Conservation (phyloP, 768 basidiomycete genomes). For the Trametes cingulata region DNA sequence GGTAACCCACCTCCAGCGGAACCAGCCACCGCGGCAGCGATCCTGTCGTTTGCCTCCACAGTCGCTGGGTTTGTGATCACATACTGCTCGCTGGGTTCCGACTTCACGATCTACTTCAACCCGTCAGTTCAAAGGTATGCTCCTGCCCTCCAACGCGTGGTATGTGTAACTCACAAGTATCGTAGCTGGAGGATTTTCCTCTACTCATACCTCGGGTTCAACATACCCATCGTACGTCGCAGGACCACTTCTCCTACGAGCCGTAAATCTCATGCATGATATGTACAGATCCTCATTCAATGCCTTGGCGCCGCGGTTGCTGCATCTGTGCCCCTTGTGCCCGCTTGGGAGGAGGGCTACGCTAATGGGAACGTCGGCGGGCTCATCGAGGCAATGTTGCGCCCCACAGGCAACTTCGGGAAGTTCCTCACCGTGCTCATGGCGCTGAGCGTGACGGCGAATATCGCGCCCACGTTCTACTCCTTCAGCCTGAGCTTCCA, state of each 20-base stretch:
- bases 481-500: conserved; percentile 76
- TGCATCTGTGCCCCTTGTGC: conserved; percentile 53
- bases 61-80: conserved; percentile 75
- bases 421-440: conserved; percentile 73
- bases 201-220: conserved; percentile 66
- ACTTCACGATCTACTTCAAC: conserved; percentile 73
- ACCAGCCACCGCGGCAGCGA: conserved; percentile 53
- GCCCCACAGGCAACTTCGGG: conserved; percentile 63
- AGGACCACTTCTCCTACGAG: conserved; percentile 33
- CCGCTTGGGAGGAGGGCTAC: conserved; percentile 58
- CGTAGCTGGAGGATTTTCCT: conserved; percentile 59
- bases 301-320: conserved; percentile 72
- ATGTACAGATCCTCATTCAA: conserved; percentile 41
- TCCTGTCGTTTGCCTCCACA: conserved; percentile 69
- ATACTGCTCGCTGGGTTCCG: conserved; percentile 61
- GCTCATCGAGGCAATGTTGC: conserved; percentile 60
- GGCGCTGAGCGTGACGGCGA: conserved; percentile 75
- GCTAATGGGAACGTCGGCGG: conserved; percentile 58
- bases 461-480: conserved; percentile 84
- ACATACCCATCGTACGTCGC: conserved; percentile 52
- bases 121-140: conserved; percentile 57
- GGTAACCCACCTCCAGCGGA: conserved; percentile 45
- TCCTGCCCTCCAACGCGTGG: too few species aligned
- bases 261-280: background rate
- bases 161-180: background rate